A percentile compares a stretch with the other conserved stretches of the same genome.
Conservation (phyloP, 768 basidiomycete species). For the Tulasnella sp. region DNA sequence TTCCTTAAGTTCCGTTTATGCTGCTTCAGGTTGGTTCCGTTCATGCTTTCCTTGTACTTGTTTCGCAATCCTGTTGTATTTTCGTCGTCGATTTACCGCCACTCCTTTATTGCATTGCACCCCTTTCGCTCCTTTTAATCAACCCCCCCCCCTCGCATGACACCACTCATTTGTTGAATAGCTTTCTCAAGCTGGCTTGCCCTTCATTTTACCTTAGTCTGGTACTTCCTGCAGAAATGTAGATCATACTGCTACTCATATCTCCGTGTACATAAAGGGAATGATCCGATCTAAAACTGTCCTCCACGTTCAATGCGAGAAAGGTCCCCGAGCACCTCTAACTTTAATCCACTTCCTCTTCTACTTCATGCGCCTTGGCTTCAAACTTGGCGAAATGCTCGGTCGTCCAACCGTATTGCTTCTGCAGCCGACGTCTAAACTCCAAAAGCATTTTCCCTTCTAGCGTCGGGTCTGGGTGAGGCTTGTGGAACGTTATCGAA, state of each 20-base stretch:
- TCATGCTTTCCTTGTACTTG: background rate
- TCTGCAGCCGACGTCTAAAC: conserved; percentile 61
- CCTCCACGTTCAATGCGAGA: background rate
- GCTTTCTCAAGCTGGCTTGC: background rate
- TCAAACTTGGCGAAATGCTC: conserved; percentile 46
- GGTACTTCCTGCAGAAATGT: conserved; percentile 3
- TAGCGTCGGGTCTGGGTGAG: conserved; percentile 74
- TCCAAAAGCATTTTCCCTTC: conserved; percentile 54
- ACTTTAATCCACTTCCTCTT: conserved; percentile 32
- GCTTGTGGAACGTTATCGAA: conserved; percentile 79
- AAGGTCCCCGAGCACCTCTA: background rate
- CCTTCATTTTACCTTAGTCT: background rate
- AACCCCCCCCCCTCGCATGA: background rate
- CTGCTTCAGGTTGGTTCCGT: background rate
- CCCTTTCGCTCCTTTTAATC: background rate
- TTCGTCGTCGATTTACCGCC: background rate
- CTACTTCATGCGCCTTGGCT: conserved; percentile 21
- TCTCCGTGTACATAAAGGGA: background rate
- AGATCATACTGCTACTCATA: background rate
- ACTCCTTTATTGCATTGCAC: background rate
- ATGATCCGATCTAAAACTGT: background rate
- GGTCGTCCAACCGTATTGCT: conserved; percentile 67
- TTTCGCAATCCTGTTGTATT: background rate
- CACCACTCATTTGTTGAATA: background rate
- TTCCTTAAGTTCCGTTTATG: conserved; percentile 11